Conservation (phyloP, 768 basidiomycete species). For the Termitomyces sp. region DNA sequence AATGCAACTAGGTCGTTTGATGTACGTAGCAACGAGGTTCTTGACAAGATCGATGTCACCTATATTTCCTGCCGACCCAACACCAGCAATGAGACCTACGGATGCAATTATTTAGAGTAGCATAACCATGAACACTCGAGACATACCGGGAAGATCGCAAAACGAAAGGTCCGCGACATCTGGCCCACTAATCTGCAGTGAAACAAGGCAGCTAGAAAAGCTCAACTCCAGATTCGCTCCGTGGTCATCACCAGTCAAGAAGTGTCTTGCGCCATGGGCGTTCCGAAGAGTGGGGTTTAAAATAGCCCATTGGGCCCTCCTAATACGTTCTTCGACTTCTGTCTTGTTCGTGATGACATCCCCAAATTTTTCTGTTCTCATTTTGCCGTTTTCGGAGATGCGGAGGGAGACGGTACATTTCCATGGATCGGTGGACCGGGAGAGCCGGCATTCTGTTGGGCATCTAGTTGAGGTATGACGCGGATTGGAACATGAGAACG, state of each 20-base stretch:
- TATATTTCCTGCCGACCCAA: constrained; percentile 45
- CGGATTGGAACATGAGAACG: not conserved
- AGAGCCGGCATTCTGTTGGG: constrained; percentile 57
- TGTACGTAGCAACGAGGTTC: constrained; percentile 56
- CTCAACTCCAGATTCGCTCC: constrained; percentile 24
- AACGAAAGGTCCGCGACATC: constrained; percentile 65
- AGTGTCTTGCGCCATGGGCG: constrained; percentile 20
- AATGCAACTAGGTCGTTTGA: constrained; percentile 59
- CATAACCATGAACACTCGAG: not conserved
- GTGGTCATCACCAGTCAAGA: constrained; percentile 38
- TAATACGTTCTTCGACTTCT: constrained; percentile 64
- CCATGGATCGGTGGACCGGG: constrained; percentile 41
- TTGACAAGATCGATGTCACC: constrained; percentile 64
- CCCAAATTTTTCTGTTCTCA: constrained; percentile 44
- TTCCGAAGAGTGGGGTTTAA: constrained; percentile 48
- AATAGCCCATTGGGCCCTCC: constrained; percentile 64
- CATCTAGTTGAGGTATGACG: constrained; percentile 35
- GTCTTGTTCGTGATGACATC: constrained; percentile 45
- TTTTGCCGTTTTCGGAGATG: constrained; percentile 38
- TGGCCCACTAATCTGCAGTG: constrained; percentile 55
- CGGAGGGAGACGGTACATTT: constrained; percentile 50
- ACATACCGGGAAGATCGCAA: constrained; percentile 57
- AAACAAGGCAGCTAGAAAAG: constrained; percentile 60
- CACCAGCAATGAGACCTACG: constrained; percentile 58
- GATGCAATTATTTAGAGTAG: not conserved